A percentile compares a stretch with the other conserved stretches of the same genome.
Evolutionary conservation across 2,329 filamentous ascomycete species (phyloP).

Genomic region (Ophiocordyceps polyrhachis-furcata): DNA sequence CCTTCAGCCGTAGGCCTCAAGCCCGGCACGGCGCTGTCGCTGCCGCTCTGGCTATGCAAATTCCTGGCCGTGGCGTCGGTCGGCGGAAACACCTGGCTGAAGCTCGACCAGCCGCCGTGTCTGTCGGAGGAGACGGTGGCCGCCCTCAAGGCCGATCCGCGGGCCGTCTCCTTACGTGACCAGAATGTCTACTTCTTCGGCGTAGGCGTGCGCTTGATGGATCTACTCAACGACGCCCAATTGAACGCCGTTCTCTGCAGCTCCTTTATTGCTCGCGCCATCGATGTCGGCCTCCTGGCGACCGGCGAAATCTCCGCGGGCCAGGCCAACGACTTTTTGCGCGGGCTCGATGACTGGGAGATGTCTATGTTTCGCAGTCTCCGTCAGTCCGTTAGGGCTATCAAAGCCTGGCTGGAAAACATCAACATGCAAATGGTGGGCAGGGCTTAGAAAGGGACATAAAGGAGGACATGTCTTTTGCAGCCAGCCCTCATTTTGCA

Average conservation of each 20-base stretch:
- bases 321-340: conserved; percentile 58
- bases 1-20: conserved; percentile 56
- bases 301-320: conserved; percentile 40
- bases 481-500: no score
- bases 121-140: conserved; percentile 68
- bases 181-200: conserved; percentile 79
- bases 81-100: conserved; percentile 36
- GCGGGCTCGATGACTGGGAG: conserved; percentile 82
- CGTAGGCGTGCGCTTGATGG: conserved; percentile 67
- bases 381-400: conserved; percentile 53
- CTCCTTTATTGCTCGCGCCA: conserved; percentile 66
- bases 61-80: conserved; percentile 61
- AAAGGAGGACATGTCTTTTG: no score
- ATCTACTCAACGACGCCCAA: conserved; percentile 67
- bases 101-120: conserved; percentile 62
- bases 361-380: conserved; percentile 54
- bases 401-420: conserved; percentile 52
- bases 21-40: conserved; percentile 56
- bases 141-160: conserved; percentile 77
- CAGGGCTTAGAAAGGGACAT: no score
- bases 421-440: conserved; percentile 16
- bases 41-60: conserved; percentile 88
- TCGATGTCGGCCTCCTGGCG: conserved; percentile 74
- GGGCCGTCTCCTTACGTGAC: conserved; percentile 65
- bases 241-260: conserved; percentile 58